Conservation (phyloP, 768 basidiomycete genomes). For the Tricholoma hemisulphureum region DNA sequence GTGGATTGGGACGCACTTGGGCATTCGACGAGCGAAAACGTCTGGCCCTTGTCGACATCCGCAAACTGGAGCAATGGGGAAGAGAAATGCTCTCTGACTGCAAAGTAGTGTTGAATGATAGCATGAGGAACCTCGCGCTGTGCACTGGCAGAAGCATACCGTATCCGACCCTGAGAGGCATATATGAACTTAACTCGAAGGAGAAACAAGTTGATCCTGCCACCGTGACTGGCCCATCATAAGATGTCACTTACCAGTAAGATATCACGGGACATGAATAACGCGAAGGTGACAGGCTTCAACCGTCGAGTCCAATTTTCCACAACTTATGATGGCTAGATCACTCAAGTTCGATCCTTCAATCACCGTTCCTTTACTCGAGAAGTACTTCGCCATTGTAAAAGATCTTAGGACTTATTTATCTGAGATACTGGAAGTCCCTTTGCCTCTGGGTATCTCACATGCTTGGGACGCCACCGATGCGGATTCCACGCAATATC, state of each 20-base stretch:
- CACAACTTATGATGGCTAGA: background rate
- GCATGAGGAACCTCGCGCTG: background rate
- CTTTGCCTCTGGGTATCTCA: background rate
- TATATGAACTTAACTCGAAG: no score
- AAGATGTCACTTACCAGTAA: background rate
- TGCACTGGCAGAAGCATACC: conserved; percentile 28
- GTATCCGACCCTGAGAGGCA: conserved; percentile 47
- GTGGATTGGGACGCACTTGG: conserved; percentile 57
- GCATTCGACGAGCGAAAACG: conserved; percentile 85
- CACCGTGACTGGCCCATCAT: no score
- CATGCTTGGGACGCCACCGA: conserved; percentile 13
- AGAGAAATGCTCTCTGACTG: conserved; percentile 88
- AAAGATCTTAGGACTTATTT: conserved; percentile 40
- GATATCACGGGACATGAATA: conserved; percentile 2
- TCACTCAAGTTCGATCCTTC: conserved; percentile 1
- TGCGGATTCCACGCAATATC: conserved; percentile 30
- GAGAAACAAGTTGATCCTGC: no score
- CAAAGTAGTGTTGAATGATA: background rate
- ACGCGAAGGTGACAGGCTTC: conserved; percentile 13
- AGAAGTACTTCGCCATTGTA: conserved; percentile 44
- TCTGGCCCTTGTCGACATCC: conserved; percentile 61
- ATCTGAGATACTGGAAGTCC: conserved; percentile 30
- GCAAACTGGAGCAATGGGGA: conserved; percentile 88
- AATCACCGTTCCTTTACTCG: conserved; percentile 32
- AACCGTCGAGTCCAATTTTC: background rate